Percentiles rank a stretch among this genome's conserved stretches.
Evolutionary conservation across 73 alveolate genomes (phyloP).

Genomic region (Effrenium voratum): DNA sequence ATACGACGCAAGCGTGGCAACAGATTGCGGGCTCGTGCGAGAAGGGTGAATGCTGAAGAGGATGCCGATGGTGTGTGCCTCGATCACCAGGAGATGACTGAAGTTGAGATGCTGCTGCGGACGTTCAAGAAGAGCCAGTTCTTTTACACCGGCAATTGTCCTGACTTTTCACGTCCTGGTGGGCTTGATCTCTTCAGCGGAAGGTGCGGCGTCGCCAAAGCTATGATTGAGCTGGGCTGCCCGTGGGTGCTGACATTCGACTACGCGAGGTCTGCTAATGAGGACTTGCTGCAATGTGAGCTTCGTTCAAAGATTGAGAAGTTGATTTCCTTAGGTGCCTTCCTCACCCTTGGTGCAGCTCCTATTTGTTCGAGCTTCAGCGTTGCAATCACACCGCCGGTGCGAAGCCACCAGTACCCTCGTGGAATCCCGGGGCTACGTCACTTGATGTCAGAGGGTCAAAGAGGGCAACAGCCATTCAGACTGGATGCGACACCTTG

Average conservation of each 20-base stretch:
- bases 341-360: background rate
- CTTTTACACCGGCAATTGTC: background rate
- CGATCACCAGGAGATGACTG: background rate
- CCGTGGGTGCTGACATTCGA: constrained; percentile 38
- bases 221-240: background rate
- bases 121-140: background rate
- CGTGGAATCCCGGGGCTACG: background rate
- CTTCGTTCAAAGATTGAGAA: background rate
- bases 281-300: background rate
- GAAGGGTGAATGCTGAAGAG: background rate
- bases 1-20: background rate
- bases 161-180: background rate
- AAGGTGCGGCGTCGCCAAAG: background rate
- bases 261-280: background rate
- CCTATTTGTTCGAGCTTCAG: background rate
- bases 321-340: background rate
- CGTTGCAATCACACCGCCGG: background rate
- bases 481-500: background rate
- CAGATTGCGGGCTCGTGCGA: background rate
- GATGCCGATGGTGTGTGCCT: background rate
- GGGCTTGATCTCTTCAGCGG: background rate
- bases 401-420: background rate
- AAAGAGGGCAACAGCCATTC: background rate
- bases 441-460: background rate
- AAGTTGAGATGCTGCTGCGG: background rate